These are phyloP conservation scores for Crepidotus variabilis DNA, from an alignment of 768 basidiomycete species.

Conservation along the genomic window DNA sequence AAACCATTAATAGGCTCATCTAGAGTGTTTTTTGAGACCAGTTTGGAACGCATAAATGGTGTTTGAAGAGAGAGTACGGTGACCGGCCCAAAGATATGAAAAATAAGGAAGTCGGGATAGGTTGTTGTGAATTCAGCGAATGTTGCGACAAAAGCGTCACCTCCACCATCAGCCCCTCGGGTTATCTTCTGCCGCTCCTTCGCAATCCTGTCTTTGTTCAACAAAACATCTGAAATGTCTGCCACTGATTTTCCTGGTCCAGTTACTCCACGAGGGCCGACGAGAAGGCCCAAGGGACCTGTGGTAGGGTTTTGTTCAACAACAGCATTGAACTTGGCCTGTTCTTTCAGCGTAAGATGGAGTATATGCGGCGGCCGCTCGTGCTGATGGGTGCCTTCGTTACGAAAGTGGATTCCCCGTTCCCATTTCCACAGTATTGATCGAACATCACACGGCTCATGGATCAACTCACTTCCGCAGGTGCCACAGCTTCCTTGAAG, in stretches of 20 bases:
- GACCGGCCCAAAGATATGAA: conserved; percentile 9
- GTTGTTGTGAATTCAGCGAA: conserved; percentile 11
- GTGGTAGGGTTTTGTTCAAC: conserved; percentile 10
- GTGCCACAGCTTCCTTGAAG: background rate
- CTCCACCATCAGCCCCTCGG: background rate
- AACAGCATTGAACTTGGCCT: conserved; percentile 5
- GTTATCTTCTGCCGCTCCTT: conserved; percentile 17
- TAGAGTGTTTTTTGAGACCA: conserved; percentile 17
- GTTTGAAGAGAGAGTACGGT: conserved; percentile 27
- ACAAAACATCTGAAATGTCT: conserved; percentile 16
- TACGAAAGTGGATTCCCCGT: conserved; percentile 9
- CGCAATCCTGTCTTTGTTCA: conserved; percentile 16
- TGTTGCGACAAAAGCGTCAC: conserved; percentile 6
- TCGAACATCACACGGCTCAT: background rate
- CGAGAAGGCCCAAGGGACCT: conserved; percentile 14
- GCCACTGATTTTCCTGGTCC: conserved; percentile 21
- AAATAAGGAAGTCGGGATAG: conserved; percentile 20
- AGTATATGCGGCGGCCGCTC: conserved; percentile 12
- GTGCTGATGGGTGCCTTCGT: conserved; percentile 13
- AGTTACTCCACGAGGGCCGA: conserved; percentile 15
- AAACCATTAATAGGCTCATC: conserved; percentile 27
- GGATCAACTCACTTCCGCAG: conserved; percentile 3
- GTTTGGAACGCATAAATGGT: conserved; percentile 22
- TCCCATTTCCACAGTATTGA: conserved; percentile 9
- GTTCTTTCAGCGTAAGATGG: conserved; percentile 10